Evolutionary conservation across 208 protist species (phyloP).

Genomic region (Jaenimonas drosophilae): DNA sequence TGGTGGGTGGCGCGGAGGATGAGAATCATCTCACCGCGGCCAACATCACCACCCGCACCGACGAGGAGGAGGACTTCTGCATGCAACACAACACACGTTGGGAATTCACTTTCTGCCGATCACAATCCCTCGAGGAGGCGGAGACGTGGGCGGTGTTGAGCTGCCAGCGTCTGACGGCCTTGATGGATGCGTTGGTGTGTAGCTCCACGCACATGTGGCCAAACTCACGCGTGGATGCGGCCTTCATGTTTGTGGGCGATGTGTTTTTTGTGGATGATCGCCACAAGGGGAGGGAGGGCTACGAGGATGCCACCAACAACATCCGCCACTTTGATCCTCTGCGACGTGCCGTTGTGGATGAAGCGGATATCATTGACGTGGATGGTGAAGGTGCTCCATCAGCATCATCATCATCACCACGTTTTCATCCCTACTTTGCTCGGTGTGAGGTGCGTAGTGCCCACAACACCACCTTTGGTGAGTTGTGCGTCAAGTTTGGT

Average conservation of each 20-base stretch:
- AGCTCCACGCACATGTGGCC: background rate
- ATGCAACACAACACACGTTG: slow-evolving; percentile 65
- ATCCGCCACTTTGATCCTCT: slow-evolving; percentile 41
- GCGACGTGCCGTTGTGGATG: slow-evolving; percentile 1
- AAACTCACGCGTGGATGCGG: slow-evolving; percentile 2
- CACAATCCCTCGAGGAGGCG: slow-evolving; percentile 17
- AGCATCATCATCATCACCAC: too few relatives aligned
- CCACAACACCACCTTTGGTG: slow-evolving; percentile 46
- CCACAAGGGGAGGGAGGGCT: slow-evolving; percentile 25
- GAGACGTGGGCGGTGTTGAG: slow-evolving; percentile 66
- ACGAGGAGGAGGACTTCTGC: slow-evolving; percentile 56
- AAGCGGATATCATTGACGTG: background rate
- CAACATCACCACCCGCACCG: slow-evolving; percentile 15
- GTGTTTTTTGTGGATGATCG: slow-evolving; percentile 81
- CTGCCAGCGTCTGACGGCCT: slow-evolving; percentile 52
- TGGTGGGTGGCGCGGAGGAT: too few relatives aligned
- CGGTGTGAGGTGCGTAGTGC: slow-evolving; percentile 54
- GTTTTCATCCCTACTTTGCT: slow-evolving; percentile 22
- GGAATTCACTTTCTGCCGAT: slow-evolving; percentile 49
- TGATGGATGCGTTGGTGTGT: slow-evolving; percentile 70
- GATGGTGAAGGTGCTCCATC: background rate
- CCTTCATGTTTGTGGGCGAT: slow-evolving; percentile 74
- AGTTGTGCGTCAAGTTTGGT: slow-evolving; percentile 51
- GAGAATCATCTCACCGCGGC: slow-evolving; percentile 18
- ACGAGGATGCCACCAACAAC: slow-evolving; percentile 37